These are phyloP conservation scores for Protea cynaroides DNA, from an alignment of 164 flowering plant species.

Conservation along the genomic window DNA sequence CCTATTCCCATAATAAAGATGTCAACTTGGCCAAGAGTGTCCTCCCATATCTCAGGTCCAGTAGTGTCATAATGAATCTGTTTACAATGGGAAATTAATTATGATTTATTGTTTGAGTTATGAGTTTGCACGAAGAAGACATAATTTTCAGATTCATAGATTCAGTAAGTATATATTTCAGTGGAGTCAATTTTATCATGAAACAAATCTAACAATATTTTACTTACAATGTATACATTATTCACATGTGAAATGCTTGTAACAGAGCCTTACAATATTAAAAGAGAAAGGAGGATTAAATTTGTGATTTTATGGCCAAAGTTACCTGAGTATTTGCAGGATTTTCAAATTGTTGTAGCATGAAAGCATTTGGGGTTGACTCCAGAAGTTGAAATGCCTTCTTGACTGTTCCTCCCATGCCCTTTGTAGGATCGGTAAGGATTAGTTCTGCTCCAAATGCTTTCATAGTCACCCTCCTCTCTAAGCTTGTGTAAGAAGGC, in stretches of 20 bases:
- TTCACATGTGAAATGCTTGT: no score
- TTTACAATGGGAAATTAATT: conserved; percentile 3
- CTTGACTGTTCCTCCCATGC: conserved; percentile 95
- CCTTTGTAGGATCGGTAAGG: conserved; percentile 85
- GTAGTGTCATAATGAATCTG: conserved; percentile 95
- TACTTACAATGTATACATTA: background rate
- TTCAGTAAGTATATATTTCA: no score
- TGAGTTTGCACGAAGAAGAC: background rate
- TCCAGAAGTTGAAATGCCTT: conserved; percentile 82
- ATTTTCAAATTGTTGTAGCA: conserved; percentile 91
- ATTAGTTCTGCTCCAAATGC: conserved; percentile 90
- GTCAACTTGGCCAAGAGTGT: conserved; percentile 80
- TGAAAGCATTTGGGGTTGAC: conserved; percentile 71
- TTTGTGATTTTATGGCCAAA: background rate
- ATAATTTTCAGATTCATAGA: background rate
- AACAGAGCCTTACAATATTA: no score
- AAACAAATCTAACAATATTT: background rate
- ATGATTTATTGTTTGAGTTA: background rate
- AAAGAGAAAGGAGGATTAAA: background rate
- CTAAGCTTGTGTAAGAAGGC: conserved; percentile 99
- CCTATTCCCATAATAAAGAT: conserved; percentile 97
- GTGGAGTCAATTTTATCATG: background rate
- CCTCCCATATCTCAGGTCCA: conserved; percentile 98
- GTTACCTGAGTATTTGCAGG: conserved; percentile 85
- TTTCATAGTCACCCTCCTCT: conserved; percentile 89